Conservation (phyloP, 2,329 filamentous ascomycete species). For the Mycosphaerella sp. region DNA sequence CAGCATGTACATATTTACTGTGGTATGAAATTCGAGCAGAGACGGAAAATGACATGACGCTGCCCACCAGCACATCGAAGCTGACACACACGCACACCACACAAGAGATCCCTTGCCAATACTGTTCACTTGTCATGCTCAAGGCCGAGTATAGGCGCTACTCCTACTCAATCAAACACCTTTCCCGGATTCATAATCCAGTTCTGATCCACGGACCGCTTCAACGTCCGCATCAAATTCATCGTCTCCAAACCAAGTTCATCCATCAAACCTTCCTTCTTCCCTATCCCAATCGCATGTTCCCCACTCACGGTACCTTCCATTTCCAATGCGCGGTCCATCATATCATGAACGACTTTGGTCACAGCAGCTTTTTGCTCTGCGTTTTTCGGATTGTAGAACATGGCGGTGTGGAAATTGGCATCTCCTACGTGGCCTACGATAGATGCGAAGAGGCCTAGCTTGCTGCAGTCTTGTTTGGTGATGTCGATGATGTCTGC, state of each 20-base stretch:
- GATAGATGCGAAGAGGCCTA: slow-evolving; percentile 81
- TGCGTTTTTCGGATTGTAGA: slow-evolving; percentile 68
- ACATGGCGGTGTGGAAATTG: slow-evolving; percentile 90
- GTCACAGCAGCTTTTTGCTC: slow-evolving; percentile 71
- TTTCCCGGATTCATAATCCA: slow-evolving; percentile 23
- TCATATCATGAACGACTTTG: slow-evolving; percentile 79
- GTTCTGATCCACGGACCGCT: slow-evolving; percentile 20
- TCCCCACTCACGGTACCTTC: slow-evolving; percentile 59
- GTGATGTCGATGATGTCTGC: slow-evolving; percentile 68
- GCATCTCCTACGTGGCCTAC: slow-evolving; percentile 88
- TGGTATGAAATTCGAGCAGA: no score
- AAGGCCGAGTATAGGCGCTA: no score
- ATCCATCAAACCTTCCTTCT: slow-evolving; percentile 20
- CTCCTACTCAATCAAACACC: slow-evolving; percentile 19
- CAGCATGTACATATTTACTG: no score
- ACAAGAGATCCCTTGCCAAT: no score
- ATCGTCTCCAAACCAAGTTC: slow-evolving; percentile 20
- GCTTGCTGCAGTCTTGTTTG: slow-evolving; percentile 80
- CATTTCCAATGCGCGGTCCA: slow-evolving; percentile 84
- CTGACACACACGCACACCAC: no score
- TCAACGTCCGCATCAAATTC: slow-evolving; percentile 20
- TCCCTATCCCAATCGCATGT: slow-evolving; percentile 24
- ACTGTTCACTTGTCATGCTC: no score
- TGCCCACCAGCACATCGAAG: no score
- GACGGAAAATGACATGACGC: no score